Evolutionary conservation across 176 grass and related monocot species (phyloP), one percentile per base, ranked within the genome.

Genomic region (Bonia amplexicaulis): DNA sequence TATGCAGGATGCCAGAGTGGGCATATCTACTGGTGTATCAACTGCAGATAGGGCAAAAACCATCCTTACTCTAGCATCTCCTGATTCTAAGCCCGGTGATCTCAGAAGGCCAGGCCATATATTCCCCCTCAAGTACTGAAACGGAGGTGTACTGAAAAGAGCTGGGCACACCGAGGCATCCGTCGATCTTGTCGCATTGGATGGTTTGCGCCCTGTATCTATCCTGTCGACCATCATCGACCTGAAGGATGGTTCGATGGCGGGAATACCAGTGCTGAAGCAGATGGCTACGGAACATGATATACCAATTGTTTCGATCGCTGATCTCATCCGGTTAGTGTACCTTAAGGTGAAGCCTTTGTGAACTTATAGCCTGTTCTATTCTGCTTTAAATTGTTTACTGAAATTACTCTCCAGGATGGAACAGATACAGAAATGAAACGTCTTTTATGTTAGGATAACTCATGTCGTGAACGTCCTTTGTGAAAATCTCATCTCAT

Each of bases 281-380:
- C 84, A 87, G 78, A 83, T 98, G 83, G 93, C 90, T 41, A 52
- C 66, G 76, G 81, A 92, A n/a, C 85, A 94, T 81, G 86, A 90
- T 76, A 60, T 98, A 44, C 96, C 96, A 12, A 91, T 95, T 23
- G 51, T 98, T 9, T 98, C 93, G 5, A 92, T 95, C 47, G 51
- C 89, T 87, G 96, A 96, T 94, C 89, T 99, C 80, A 99, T 96
- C 85, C 90, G 90, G 91, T 95, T 90, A 89, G 85, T 92, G 92
- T 90, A 70, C 67, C 70, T 88, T 85, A 81, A 84, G 84, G 76
- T 90, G 81, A 89, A 90, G 63, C 69, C 69, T 90, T 91, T 85
- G 48, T 76, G 62, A 84, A 91, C 89, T 73, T 90, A 3, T 26
- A 31, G 41, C 85, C 46, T 76, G 12, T 22, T 74, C 69, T 60